Evolutionary conservation across 2,329 filamentous ascomycete species (phyloP).

Genomic region (Hyphodiscus sp.): DNA sequence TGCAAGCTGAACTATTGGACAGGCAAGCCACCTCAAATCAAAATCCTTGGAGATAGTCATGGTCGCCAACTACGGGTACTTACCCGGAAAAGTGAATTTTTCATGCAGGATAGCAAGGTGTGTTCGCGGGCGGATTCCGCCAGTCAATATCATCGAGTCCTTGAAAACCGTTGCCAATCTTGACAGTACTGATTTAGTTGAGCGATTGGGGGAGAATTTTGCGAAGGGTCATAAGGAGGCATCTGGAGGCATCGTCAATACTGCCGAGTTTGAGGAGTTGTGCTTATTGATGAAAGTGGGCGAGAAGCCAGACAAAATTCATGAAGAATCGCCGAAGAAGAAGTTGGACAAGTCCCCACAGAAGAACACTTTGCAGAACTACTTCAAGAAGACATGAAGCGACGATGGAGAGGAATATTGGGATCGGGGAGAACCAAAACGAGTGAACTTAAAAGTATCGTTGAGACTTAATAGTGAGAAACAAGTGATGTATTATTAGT

Average conservation of each 20-base stretch:
- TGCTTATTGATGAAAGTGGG: conserved; percentile 52
- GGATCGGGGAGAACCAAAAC: no score
- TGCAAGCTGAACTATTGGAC: not conserved
- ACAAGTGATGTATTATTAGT: no score
- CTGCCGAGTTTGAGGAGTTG: conserved; percentile 58
- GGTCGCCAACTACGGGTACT: conserved; percentile 61
- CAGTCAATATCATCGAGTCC: conserved; percentile 57
- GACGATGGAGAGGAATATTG: no score
- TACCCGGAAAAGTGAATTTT: conserved; percentile 59
- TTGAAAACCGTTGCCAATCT: conserved; percentile 45
- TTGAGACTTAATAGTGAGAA: no score
- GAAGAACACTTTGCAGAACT: conserved; percentile 49
- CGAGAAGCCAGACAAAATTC: conserved; percentile 38
- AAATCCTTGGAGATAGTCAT: conserved; percentile 56
- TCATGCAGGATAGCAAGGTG: conserved; percentile 55
- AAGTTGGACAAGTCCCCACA: conserved; percentile 35
- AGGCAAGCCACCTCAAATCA: conserved; percentile 50
- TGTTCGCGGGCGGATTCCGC: conserved; percentile 45
- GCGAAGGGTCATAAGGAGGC: conserved; percentile 62
- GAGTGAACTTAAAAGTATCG: no score
- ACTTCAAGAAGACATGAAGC: conserved; percentile 39
- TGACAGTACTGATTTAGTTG: conserved; percentile 32
- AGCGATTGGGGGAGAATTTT: conserved; percentile 55
- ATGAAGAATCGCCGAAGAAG: conserved; percentile 29
- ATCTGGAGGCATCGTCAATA: conserved; percentile 56